Conservation (phyloP, 768 basidiomycete species). For the Lactarius trivialis region DNA sequence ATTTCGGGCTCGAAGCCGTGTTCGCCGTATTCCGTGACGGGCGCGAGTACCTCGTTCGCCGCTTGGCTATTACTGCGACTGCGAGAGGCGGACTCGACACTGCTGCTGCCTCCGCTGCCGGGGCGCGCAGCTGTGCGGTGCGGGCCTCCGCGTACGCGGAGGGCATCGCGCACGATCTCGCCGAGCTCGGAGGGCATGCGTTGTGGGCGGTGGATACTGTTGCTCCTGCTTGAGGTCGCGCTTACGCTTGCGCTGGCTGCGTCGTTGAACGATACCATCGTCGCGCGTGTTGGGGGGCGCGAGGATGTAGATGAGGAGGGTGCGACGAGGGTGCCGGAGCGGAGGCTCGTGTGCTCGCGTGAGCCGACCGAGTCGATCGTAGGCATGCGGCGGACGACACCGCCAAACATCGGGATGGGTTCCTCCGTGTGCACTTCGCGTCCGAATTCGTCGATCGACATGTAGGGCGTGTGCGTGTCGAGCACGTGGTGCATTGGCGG, state of each 20-base stretch:
- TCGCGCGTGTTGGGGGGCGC: conserved; percentile 18
- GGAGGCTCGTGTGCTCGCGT: conserved; percentile 40
- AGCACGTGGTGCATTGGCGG: conserved; percentile 19
- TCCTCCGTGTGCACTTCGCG: conserved; percentile 38
- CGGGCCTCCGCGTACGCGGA: conserved; percentile 2
- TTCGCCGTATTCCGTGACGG: conserved; percentile 21
- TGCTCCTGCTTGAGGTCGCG: conserved; percentile 15
- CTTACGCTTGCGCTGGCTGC: conserved; percentile 15
- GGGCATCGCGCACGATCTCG: conserved; percentile 14
- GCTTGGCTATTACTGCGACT: conserved; percentile 19
- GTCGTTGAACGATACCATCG: conserved; percentile 15
- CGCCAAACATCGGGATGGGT: conserved; percentile 55
- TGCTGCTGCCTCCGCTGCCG: not conserved
- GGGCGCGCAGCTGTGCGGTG: not conserved
- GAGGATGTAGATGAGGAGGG: conserved; percentile 14
- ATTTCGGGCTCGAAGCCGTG: not conserved
- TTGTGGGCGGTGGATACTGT: conserved; percentile 14
- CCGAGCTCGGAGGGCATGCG: conserved; percentile 19
- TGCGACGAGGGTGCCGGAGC: conserved; percentile 4
- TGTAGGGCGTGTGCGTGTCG: conserved; percentile 24
- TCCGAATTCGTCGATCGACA: conserved; percentile 40
- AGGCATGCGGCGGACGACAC: conserved; percentile 66
- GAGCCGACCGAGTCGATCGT: conserved; percentile 76
- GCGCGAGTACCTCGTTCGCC: conserved; percentile 14
- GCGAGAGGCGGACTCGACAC: not conserved